A percentile compares a stretch with the other conserved stretches of the same genome.
Evolutionary conservation across 768 basidiomycete species (phyloP).

Genomic region (Phylloporus scabripes): DNA sequence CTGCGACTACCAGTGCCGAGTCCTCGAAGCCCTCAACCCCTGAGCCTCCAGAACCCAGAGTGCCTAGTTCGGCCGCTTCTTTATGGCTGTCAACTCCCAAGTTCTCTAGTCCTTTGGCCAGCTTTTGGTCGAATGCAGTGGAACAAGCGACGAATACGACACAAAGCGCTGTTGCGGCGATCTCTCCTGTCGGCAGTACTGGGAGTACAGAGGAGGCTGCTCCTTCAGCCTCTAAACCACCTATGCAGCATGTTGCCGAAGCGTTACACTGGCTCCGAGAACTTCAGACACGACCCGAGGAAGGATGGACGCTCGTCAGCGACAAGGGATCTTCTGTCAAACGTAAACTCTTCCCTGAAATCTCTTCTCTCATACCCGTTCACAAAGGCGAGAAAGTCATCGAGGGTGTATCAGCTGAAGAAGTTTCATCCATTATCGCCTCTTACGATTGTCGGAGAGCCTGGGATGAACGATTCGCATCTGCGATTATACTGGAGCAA

Average conservation of each 20-base stretch:
- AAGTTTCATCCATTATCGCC: constrained; percentile 68
- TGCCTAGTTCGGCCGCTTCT: constrained; percentile 14
- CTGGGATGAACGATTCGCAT: constrained; percentile 87
- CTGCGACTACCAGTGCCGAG: constrained; percentile 13
- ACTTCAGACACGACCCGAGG: constrained; percentile 52
- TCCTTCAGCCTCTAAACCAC: constrained; percentile 54
- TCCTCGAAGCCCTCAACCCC: constrained; percentile 17
- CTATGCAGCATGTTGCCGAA: constrained; percentile 78
- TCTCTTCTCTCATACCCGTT: constrained; percentile 78
- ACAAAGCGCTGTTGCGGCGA: constrained; percentile 72
- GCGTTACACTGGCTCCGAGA: constrained; percentile 77
- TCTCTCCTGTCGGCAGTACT: constrained; percentile 48
- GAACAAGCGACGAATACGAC: constrained; percentile 71
- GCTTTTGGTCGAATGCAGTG: constrained; percentile 69
- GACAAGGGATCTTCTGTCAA: constrained; percentile 75
- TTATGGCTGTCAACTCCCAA: constrained; percentile 57
- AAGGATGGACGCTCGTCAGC: constrained; percentile 72
- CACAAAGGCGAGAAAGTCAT: constrained; percentile 88
- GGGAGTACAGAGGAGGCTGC: constrained; percentile 33
- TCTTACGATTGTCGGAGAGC: constrained; percentile 66
- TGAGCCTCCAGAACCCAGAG: constrained; percentile 17
- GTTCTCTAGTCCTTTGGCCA: constrained; percentile 63
- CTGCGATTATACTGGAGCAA: constrained; percentile 61
- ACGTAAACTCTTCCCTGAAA: constrained; percentile 66
- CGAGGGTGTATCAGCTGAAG: constrained; percentile 90